Evolutionary conservation across 2,329 filamentous ascomycete species (phyloP), one percentile per base, ranked within the genome.

Genomic region (Scedosporium boydii): DNA sequence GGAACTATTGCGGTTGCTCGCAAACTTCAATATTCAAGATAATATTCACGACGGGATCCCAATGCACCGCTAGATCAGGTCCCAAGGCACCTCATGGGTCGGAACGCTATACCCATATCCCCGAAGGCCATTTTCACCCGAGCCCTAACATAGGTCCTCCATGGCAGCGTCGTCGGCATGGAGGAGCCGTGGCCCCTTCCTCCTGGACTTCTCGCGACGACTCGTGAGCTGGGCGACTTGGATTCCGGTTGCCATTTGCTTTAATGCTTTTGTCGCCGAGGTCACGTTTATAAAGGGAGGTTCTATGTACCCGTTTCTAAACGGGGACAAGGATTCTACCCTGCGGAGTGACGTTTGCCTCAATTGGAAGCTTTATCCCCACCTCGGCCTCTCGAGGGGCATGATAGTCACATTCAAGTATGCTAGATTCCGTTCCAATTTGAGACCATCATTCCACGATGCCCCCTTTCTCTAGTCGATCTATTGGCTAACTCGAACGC

Each of bases 221-320:
- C 61, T 62, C 12, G 41, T 62, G 1, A 21, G 46, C 18, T 62
- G 41, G 42, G 51, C 26, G 53, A 63, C 51, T 23, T 88, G 86
- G 82, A 72, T 88, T 26, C 87, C 87, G 1, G 80, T 84, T 14
- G 74, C 84, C 58, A 79, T 86, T 63, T 83, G 82, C 72, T 80
- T 88, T 75, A 84, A 87, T 68, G 76, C 81, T 41, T 78, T 86
- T 68, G 80, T 89, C 44, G 83, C 80, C 23, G 82, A 86, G 66
- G 65, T 87, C 55, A 81, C 80, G 3, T 74, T 76, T 63, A 82
- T 89, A 64, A 78, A 78, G 42, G 87, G 87, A 2, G 73, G 78
- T 21, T 91, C 88, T 21, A 95, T 95, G 90, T 88, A 88, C 62
- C 90, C 90, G 1, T 88, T 86, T 65, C 77, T 93, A 62, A 93